Evolutionary conservation across 768 basidiomycete species (phyloP).

Genomic region (Inosperma sp.): DNA sequence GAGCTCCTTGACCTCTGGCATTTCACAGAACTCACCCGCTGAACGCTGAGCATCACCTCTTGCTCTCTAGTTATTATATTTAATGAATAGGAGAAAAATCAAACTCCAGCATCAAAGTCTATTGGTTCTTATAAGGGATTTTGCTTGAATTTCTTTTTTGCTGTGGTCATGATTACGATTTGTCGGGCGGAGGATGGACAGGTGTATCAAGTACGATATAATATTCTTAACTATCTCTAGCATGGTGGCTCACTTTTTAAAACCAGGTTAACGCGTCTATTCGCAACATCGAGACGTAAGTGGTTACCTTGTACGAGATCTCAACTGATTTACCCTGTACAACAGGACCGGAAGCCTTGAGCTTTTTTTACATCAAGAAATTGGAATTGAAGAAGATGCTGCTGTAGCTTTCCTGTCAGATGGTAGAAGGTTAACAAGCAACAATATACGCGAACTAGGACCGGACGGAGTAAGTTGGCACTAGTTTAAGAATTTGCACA

Average conservation of each 20-base stretch:
- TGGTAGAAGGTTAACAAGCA: constrained; percentile 64
- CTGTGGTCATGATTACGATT: constrained; percentile 59
- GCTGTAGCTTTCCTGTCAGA: constrained; percentile 77
- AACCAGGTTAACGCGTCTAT: constrained; percentile 56
- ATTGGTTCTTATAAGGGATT: too few relatives aligned
- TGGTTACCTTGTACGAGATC: background rate
- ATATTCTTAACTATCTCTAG: background rate
- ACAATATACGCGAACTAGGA: constrained; percentile 72
- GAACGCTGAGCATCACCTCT: too few relatives aligned
- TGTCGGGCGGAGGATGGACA: constrained; percentile 64
- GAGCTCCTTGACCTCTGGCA: too few relatives aligned
- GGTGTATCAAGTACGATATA: constrained; percentile 46
- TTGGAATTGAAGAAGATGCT: constrained; percentile 63
- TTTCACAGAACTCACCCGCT: too few relatives aligned
- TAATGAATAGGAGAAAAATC: too few relatives aligned
- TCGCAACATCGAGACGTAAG: constrained; percentile 74
- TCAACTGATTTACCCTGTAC: background rate
- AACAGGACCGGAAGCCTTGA: constrained; percentile 65
- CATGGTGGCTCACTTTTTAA: background rate
- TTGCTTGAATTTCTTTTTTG: too few relatives aligned
- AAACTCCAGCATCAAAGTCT: too few relatives aligned
- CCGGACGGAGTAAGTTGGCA: constrained; percentile 61
- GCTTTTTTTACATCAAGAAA: constrained; percentile 63
- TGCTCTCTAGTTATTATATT: too few relatives aligned
- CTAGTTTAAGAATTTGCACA: background rate